Conservation (phyloP, 441 rosid species). For the Rhodomyrtus psidioides region DNA sequence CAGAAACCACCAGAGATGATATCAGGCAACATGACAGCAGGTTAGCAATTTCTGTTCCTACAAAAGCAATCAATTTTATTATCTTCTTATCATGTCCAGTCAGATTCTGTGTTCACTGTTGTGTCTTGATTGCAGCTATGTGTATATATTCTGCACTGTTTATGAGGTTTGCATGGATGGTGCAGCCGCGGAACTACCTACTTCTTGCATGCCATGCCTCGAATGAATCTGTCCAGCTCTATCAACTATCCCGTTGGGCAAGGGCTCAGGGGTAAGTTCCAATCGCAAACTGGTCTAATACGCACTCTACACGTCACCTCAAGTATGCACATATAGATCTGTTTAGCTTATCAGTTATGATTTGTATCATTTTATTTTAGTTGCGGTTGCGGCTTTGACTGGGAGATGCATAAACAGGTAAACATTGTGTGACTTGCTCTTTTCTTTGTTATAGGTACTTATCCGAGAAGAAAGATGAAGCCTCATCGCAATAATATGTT, state of each 20-base stretch:
- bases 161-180: slow-evolving; percentile 99
- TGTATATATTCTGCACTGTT: slow-evolving; percentile 81
- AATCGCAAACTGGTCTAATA: background rate
- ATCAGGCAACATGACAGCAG: slow-evolving; percentile 91
- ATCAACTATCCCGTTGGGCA: slow-evolving; percentile 85
- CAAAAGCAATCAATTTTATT: background rate
- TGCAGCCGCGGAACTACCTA: slow-evolving; percentile 90
- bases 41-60: slow-evolving; percentile 15
- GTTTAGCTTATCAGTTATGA: background rate
- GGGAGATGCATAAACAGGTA: background rate
- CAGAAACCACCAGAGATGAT: slow-evolving; percentile 95
- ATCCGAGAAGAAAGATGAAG: background rate
- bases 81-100: background rate
- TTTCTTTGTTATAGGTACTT: background rate
- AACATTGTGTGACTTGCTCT: background rate
- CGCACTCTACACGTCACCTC: background rate
- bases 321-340: background rate
- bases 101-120: background rate
- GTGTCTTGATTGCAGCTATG: slow-evolving; percentile 46
- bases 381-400: background rate
- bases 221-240: slow-evolving; percentile 91
- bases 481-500: background rate
- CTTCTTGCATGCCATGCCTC: slow-evolving; percentile 92
- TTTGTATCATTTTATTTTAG: background rate
- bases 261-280: slow-evolving; percentile 64